Conservation (phyloP, 148 eudicot genomes). For the Arbutus unedo region DNA sequence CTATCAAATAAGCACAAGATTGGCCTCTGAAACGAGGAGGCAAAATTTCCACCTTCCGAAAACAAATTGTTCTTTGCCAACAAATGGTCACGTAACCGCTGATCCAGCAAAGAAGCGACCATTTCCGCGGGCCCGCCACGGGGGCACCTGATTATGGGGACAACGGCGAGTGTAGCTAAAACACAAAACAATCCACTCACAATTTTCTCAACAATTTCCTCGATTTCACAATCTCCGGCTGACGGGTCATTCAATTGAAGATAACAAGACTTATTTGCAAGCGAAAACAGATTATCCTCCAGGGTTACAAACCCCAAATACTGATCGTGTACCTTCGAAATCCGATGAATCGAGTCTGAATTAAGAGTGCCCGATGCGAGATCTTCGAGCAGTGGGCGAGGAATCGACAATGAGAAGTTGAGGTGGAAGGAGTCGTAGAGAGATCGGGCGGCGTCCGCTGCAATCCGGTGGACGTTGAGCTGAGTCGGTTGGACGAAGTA, state of each 20-base stretch:
- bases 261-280: slow-evolving; percentile 71
- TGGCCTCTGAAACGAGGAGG: slow-evolving; percentile 81
- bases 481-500: slow-evolving; percentile 71
- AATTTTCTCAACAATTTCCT: slow-evolving; percentile 65
- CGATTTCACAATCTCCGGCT: slow-evolving; percentile 78
- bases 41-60: slow-evolving; percentile 69
- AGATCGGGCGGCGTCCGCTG: slow-evolving; percentile 51
- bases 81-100: slow-evolving; percentile 83
- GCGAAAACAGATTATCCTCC: slow-evolving; percentile 79
- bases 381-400: slow-evolving; percentile 75
- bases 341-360: slow-evolving; percentile 60
- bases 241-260: slow-evolving; percentile 86
- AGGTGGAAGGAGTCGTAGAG: slow-evolving; percentile 79
- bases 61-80: slow-evolving; percentile 85
- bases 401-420: slow-evolving; percentile 81
- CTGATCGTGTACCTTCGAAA: slow-evolving; percentile 89
- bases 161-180: slow-evolving; percentile 80
- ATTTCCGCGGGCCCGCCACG: slow-evolving; percentile 95
- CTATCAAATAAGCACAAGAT: slow-evolving; percentile 81
- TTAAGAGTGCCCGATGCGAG: slow-evolving; percentile 62
- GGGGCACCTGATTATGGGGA: slow-evolving; percentile 83
- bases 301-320: slow-evolving; percentile 86
- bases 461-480: slow-evolving; percentile 54
- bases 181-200: slow-evolving; percentile 88
- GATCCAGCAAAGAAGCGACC: slow-evolving; percentile 88